Percentiles rank a stretch among this genome's conserved stretches.
Evolutionary conservation across 2,329 filamentous ascomycete genomes (phyloP).

Genomic region (Lasiodiplodia sp.): DNA sequence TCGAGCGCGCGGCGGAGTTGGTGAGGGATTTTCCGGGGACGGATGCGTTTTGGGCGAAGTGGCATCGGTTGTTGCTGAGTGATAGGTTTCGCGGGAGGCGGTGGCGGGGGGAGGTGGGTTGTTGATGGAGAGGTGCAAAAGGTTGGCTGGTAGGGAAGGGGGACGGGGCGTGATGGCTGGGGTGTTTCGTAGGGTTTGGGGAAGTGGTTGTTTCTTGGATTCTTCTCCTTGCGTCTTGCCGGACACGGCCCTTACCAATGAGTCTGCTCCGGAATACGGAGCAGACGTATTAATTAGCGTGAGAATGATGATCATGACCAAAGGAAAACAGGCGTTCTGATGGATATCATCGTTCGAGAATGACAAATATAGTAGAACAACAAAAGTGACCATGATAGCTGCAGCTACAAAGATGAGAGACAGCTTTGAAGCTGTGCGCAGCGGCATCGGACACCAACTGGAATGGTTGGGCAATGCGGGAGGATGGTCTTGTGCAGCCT

Average conservation of each 20-base stretch:
- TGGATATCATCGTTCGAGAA: neutral
- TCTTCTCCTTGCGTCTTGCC: neutral
- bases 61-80: no score
- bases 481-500: neutral
- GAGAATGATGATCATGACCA: neutral
- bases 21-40: no score
- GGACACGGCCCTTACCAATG: neutral
- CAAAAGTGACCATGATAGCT: neutral
- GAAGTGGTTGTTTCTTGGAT: neutral
- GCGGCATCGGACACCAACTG: conserved; percentile 2
- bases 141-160: no score
- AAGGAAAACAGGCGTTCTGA: neutral
- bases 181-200: neutral
- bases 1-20: no score
- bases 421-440: neutral
- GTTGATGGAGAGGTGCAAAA: no score
- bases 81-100: no score
- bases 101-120: no score
- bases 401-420: neutral
- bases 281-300: neutral
- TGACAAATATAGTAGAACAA: neutral
- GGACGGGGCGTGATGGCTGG: no score
- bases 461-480: neutral
- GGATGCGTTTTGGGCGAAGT: no score
- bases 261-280: neutral